Evolutionary conservation across 805 yeast species (phyloP), one percentile per base, ranked within the genome.

Genomic region (Candida lessepsii): DNA sequence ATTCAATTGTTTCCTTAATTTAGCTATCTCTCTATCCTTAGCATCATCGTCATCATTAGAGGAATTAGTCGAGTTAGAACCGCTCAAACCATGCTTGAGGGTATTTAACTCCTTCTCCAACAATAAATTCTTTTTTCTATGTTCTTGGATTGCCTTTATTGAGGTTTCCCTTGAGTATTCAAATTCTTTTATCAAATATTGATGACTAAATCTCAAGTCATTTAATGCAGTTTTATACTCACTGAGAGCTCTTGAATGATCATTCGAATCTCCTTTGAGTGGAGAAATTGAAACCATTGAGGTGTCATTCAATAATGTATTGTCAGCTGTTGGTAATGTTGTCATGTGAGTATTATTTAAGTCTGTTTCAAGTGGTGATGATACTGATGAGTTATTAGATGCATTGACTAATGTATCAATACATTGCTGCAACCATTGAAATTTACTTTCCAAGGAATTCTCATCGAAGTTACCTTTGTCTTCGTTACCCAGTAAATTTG

Each of bases 121-220:
- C 13, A 62, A 65, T 20, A 60, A 57, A 39, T 72, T 73, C 42
- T 78, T 80, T 42, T 70, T 64, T 16, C 81, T 68, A 47, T 79
- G 64, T 32, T 74, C 74, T 48, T 75, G 80, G 35, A 81, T 71
- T 2, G 75, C 64, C 42, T 72, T 72, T 37, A 67, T 57, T 41
- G 81, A 77, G 44, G 74, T 76, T 11, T 73, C 72, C 41, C 84
- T 70, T 40, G 84, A 85, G 44, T 79, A 76, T 47, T 81, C 85
- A 51, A 74, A 84, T 50, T 82, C 86, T 52, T 79, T 78, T 2
- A 83, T 72, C 40, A 84, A 62, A 53, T 81, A 84, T 44, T 73
- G 79, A 57, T 83, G 88, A 2, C 88, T 83, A 54, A 84, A 76
- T 48, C 83, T 80, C 38, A 84, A 65, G 55, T 84, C 93, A 41